Base-by-base conservation (phyloP, 495 filamentous ascomycete genomes). In the Neurospora sublineolata region DNA sequence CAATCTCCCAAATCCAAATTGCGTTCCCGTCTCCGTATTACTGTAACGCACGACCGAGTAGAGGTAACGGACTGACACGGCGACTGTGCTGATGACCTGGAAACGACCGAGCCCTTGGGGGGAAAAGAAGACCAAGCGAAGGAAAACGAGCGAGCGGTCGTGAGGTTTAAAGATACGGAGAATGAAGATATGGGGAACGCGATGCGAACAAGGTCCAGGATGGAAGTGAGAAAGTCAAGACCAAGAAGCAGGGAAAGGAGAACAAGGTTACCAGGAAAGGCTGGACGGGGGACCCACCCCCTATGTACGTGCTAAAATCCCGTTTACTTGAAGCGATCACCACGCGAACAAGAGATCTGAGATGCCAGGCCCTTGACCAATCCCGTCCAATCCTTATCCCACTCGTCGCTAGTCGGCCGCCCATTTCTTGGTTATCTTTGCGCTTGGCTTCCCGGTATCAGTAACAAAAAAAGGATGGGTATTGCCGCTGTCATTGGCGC, bases 101-200 rank as follows among this genome's bases (percentile, higher is more conserved):
- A 27, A 46, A 60, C 40, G 40, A 70, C 23, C 64, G 23, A 58
- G 46, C 23, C 46, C 46, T 58, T 58, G 46, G 41, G 41, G n/a
- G 6, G n/a, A 23, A 69, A 72, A 69, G 67, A 60, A 69, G 67
- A 30, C 60, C 42, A 72, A 72, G 64, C 46, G 33, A 23, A 20
- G 7, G 18, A 23, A 60, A 70, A 27, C 38, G 38, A 42, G 52
- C 6, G 52, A 64, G 27, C 23, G 38, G 52, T 64, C 6, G 52
- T 64, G 52, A 64, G 14, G 16, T 64, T 64, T 18, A 64, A 9
- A 33, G 52, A 60, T 58, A 30, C 23, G 23, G 46, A 58, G 23
- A 14, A 58, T 0, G 33, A n/a, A n/a, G 11, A 68, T 23, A 39
- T 36, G 67, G 67, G 67, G 67, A 36, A 68, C 7, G 67, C 67